Evolutionary conservation across 805 yeast genomes (phyloP).

Genomic region (Zygosaccharomyces pseudorouxii): DNA sequence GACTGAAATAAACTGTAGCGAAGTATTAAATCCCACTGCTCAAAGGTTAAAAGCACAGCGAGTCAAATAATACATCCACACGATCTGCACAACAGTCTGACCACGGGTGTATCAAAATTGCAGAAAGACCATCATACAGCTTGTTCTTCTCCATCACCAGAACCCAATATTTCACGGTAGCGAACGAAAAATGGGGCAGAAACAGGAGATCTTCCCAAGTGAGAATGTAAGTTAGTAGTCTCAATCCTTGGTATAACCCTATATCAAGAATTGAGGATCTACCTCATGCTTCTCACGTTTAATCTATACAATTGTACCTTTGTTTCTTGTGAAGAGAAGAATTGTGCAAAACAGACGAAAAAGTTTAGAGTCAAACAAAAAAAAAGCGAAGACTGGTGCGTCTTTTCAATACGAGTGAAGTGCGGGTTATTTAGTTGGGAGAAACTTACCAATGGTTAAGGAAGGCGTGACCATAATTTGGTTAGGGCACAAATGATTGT

Average conservation of each 20-base stretch:
- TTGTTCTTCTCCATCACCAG: conserved; percentile 58
- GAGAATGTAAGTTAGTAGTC: not conserved
- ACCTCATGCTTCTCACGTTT: not conserved
- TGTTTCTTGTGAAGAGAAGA: too few relatives aligned
- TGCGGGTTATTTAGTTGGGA: conserved; percentile 1
- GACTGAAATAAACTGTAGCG: conserved; percentile 14
- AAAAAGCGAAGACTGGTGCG: not conserved
- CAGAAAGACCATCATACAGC: conserved; percentile 39
- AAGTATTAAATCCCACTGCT: conserved; percentile 14
- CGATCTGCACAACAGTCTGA: conserved; percentile 43
- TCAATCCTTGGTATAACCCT: not conserved
- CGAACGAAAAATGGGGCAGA: conserved; percentile 54
- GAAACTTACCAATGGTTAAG: not conserved
- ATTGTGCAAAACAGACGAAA: too few relatives aligned
- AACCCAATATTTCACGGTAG: conserved; percentile 51
- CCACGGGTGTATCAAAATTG: conserved; percentile 48
- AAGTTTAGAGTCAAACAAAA: not conserved
- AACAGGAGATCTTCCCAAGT: conserved; percentile 43
- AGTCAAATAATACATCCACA: conserved; percentile 34
- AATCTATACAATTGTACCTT: too few relatives aligned
- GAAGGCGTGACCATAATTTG: not conserved
- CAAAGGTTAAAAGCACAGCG: conserved; percentile 6
- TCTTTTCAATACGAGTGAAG: not conserved
- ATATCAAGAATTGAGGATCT: not conserved
- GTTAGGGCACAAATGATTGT: not conserved